Conservation (phyloP, 192 early-diverging fungal genomes). For the Nowakowskiella sp. region DNA sequence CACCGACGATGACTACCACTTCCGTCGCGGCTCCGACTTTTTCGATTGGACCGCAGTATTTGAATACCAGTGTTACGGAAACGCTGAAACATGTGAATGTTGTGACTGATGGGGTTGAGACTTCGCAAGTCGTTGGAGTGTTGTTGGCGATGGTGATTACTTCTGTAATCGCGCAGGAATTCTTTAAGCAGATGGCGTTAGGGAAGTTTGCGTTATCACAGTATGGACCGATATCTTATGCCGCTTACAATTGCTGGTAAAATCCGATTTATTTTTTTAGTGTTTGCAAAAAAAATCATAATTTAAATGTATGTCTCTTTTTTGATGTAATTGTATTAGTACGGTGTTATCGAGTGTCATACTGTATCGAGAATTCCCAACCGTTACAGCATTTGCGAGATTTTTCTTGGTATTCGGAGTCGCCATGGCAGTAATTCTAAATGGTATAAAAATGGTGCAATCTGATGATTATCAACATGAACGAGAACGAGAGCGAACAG, state of each 20-base stretch:
- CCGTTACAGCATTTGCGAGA: conserved; percentile 1
- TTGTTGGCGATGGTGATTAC: conserved; percentile 10
- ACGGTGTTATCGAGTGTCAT: conserved; percentile 15
- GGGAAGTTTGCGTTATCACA: conserved; percentile 15
- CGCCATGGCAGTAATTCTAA: conserved; percentile 17
- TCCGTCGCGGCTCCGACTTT: not conserved
- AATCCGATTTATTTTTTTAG: no score
- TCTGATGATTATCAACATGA: no score
- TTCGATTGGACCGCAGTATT: no score
- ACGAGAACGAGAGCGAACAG: no score
- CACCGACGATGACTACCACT: not conserved
- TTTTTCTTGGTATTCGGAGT: conserved; percentile 13
- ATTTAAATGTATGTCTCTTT: no score
- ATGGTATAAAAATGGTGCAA: conserved; percentile 12
- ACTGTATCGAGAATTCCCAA: conserved; percentile 19
- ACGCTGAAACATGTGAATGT: no score
- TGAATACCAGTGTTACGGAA: no score
- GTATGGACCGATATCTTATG: conserved; percentile 27
- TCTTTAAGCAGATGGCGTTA: conserved; percentile 24
- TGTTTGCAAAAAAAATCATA: no score
- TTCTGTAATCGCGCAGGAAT: conserved; percentile 17
- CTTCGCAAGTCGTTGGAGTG: not conserved
- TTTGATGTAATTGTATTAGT: no score
- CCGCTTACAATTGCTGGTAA: conserved; percentile 25
- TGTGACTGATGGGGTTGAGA: no score